These are phyloP conservation scores for Ascosphaera apis DNA, from an alignment of 2,329 filamentous ascomycete genomes.

Conservation along the genomic window DNA sequence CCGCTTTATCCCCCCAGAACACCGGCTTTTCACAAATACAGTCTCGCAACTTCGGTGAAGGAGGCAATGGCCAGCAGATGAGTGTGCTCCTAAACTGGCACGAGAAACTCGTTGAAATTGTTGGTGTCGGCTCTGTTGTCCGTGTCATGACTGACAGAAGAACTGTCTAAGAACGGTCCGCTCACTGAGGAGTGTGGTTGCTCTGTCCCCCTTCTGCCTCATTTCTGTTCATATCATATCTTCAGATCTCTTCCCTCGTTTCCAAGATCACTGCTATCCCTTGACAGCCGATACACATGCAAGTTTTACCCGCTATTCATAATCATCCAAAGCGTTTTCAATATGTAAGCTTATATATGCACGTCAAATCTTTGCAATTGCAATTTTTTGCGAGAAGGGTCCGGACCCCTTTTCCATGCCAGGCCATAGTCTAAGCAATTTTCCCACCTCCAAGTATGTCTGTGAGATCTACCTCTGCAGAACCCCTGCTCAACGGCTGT, in stretches of 20 bases:
- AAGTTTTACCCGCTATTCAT: too few relatives aligned
- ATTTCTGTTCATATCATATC: too few relatives aligned
- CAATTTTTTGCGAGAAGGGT: neutral
- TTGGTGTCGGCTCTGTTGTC: conserved; percentile 76
- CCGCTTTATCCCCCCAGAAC: conserved; percentile 43
- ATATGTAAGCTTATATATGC: neutral
- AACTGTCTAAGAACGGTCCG: conserved; percentile 38
- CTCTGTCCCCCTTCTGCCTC: too few relatives aligned
- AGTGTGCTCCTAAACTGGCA: conserved; percentile 96
- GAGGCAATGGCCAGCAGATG: conserved; percentile 69
- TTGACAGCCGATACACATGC: too few relatives aligned
- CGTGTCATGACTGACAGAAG: conserved; percentile 92
- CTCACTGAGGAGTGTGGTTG: too few relatives aligned
- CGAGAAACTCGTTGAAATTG: conserved; percentile 90
- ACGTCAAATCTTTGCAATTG: neutral
- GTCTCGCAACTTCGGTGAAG: conserved; percentile 31
- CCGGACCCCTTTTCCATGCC: too few relatives aligned
- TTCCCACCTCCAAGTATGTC: conserved; percentile 40
- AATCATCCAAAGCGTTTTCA: too few relatives aligned
- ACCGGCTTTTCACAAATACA: conserved; percentile 76
- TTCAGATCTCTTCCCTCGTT: too few relatives aligned
- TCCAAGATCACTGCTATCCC: too few relatives aligned
- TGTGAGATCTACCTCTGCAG: conserved; percentile 68
- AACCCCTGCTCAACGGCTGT: conserved; percentile 60
- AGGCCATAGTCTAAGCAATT: conserved; percentile 8